These are phyloP conservation scores for Jacaranda mimosifolia DNA, from an alignment of 257 asterid species.

Conservation along the genomic window DNA sequence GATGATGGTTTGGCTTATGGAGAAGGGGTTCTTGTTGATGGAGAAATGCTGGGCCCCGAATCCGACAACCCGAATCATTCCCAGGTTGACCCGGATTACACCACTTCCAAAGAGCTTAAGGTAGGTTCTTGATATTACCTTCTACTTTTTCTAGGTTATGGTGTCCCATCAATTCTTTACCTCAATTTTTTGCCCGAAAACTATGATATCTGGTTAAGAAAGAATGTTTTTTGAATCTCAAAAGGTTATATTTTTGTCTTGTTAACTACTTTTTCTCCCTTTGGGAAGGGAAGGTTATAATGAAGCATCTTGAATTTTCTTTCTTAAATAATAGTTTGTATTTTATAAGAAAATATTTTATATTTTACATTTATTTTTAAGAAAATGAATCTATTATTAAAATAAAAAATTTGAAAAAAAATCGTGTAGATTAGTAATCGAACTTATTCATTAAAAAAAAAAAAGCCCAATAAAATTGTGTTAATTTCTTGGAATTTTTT, in stretches of 20 bases:
- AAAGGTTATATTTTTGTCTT: neutral
- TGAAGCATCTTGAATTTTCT: too few species aligned
- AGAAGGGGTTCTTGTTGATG: constrained; percentile 45
- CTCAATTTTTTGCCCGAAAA: neutral
- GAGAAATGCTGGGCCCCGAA: constrained; percentile 26
- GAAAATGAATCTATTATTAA: too few species aligned
- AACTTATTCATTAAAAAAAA: too few species aligned
- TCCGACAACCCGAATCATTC: constrained; percentile 13
- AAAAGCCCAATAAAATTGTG: too few species aligned
- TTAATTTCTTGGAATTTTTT: neutral
- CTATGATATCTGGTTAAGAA: neutral
- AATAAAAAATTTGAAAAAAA: too few species aligned
- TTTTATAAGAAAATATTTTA: too few species aligned
- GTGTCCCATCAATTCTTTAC: neutral
- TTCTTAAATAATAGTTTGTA: too few species aligned
- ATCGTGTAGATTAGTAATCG: too few species aligned
- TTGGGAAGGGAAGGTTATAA: too few species aligned
- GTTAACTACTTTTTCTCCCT: neutral
- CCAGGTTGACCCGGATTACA: constrained; percentile 24
- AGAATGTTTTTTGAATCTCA: too few species aligned
- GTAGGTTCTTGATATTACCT: constrained; percentile 22
- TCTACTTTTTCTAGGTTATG: neutral
- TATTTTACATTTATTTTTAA: too few species aligned
- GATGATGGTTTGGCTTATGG: constrained; percentile 27
- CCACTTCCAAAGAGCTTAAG: constrained; percentile 39